Percentiles rank a stretch among this genome's conserved stretches.
phyloP scores from a whole-genome alignment of 2,329 filamentous ascomycete species.

The Furcasterigmium sp. region DNA sequence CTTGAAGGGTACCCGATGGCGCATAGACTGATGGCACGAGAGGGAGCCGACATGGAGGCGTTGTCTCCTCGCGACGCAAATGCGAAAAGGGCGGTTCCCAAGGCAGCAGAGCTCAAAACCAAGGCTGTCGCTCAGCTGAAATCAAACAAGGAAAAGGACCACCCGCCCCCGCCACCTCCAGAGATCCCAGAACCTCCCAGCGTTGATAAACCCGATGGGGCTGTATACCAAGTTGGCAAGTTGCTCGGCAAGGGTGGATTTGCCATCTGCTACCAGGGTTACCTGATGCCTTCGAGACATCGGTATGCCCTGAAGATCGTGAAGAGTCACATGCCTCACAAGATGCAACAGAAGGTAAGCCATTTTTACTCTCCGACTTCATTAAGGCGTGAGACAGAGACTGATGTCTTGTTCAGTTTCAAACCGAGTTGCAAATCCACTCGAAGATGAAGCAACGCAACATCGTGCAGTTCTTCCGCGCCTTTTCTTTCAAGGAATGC shows the following conservation, averaged over 20 bases:
- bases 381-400: background rate
- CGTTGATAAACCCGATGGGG: slow-evolving; percentile 62
- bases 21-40: slow-evolving; percentile 43
- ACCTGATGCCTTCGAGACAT: slow-evolving; percentile 60
- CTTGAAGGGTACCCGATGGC: slow-evolving; percentile 29
- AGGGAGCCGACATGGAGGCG: slow-evolving; percentile 53
- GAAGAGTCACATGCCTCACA: slow-evolving; percentile 74
- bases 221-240: slow-evolving; percentile 68
- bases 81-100: slow-evolving; percentile 46
- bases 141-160: slow-evolving; percentile 59
- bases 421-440: slow-evolving; percentile 91
- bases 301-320: slow-evolving; percentile 77
- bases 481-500: slow-evolving; percentile 82
- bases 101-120: slow-evolving; percentile 42
- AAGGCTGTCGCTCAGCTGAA: slow-evolving; percentile 43
- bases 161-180: slow-evolving; percentile 58
- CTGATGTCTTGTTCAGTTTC: slow-evolving; percentile 41
- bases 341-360: slow-evolving; percentile 76
- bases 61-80: slow-evolving; percentile 62
- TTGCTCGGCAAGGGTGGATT: slow-evolving; percentile 78
- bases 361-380: background rate
- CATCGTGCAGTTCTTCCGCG: slow-evolving; percentile 91
- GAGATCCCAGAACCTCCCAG: slow-evolving; percentile 60
- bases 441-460: slow-evolving; percentile 96
- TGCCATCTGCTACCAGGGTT: slow-evolving; percentile 73